phyloP scores from a whole-genome alignment of 179 eudicot genomes.

The Beta corolliflora region DNA sequence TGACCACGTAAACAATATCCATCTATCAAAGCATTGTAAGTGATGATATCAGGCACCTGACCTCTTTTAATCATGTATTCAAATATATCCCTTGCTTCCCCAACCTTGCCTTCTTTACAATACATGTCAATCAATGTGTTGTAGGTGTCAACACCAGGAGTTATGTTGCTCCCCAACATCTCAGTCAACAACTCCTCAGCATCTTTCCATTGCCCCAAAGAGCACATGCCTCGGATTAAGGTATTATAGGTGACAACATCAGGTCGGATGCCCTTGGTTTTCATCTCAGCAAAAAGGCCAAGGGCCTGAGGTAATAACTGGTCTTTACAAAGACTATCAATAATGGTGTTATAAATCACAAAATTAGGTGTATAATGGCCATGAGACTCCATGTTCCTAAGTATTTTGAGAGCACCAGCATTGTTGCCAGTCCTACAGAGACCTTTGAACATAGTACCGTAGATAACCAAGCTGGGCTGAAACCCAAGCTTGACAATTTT shows the following conservation, averaged over 20 bases:
- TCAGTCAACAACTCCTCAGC: not conserved
- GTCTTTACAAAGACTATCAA: slow-evolving; percentile 13
- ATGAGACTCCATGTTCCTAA: slow-evolving; percentile 2
- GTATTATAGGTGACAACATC: slow-evolving; percentile 6
- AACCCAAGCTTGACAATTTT: not conserved
- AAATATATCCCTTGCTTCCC: not conserved
- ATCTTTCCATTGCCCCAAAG: not conserved
- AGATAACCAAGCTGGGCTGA: not conserved
- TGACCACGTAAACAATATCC: slow-evolving; percentile 4
- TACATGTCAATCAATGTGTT: slow-evolving; percentile 9
- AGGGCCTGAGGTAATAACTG: not conserved
- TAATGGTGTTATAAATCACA: slow-evolving; percentile 9
- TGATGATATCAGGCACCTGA: not conserved
- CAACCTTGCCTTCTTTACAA: slow-evolving; percentile 10
- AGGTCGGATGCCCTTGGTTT: slow-evolving; percentile 10
- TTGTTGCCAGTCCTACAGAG: slow-evolving; percentile 3
- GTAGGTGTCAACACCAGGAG: not conserved
- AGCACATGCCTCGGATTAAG: slow-evolving; percentile 13
- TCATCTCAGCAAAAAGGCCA: slow-evolving; percentile 19
- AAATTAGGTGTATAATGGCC: slow-evolving; percentile 7
- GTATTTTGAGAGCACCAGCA: slow-evolving; percentile 4
- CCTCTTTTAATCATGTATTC: not conserved
- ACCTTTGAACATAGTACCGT: slow-evolving; percentile 10
- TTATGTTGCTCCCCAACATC: not conserved
- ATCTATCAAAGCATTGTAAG: slow-evolving; percentile 4